Conservation (phyloP, 148 eudicot genomes). For the Drosera capensis region DNA sequence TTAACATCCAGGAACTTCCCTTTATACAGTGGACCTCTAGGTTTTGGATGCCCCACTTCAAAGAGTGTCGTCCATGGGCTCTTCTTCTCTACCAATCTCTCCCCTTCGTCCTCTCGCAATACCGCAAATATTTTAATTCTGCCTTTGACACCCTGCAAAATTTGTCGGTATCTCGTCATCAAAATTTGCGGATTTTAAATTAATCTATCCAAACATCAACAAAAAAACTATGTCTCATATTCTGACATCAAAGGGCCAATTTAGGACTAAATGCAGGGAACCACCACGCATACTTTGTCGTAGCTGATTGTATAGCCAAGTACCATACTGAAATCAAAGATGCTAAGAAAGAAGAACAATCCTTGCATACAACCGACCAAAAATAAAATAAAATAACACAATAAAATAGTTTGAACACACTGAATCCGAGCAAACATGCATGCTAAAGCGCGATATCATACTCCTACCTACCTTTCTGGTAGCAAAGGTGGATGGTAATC, state of each 20-base stretch:
- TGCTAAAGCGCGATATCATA: background rate
- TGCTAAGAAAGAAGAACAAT: too few species aligned
- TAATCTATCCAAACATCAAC: background rate
- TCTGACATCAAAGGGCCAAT: background rate
- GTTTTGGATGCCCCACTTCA: constrained; percentile 77
- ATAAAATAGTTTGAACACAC: too few species aligned
- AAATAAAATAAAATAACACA: background rate
- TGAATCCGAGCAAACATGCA: background rate
- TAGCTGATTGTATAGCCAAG: background rate
- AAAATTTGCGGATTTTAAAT: background rate
- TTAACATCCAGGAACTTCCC: constrained; percentile 76
- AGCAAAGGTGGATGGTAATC: constrained; percentile 29
- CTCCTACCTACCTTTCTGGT: constrained; percentile 32
- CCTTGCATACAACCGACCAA: too few species aligned
- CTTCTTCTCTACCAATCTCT: constrained; percentile 46
- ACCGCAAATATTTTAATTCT: constrained; percentile 58
- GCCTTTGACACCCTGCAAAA: constrained; percentile 37
- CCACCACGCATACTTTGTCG: background rate
- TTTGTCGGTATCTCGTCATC: constrained; percentile 1
- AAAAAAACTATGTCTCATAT: background rate
- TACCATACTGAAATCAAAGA: background rate
- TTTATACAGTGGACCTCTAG: constrained; percentile 42
- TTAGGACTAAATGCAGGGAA: background rate
- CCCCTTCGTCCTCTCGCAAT: constrained; percentile 53
- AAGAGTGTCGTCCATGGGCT: constrained; percentile 51